Conservation (phyloP, 2,329 filamentous ascomycete species). For the Xylariaceae sp. region DNA sequence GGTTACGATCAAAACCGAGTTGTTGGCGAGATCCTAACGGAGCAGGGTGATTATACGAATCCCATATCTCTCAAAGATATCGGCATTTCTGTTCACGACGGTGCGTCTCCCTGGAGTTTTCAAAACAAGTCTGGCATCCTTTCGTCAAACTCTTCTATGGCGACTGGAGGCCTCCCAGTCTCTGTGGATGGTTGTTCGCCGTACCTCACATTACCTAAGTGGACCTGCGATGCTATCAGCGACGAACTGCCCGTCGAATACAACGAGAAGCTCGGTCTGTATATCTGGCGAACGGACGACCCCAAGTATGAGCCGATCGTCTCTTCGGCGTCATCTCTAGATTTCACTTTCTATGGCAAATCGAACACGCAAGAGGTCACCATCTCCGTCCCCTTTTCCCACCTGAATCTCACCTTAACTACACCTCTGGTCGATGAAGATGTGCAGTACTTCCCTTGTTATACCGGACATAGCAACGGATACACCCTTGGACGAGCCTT, state of each 20-base stretch:
- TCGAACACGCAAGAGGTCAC: slow-evolving; percentile 32
- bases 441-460: slow-evolving; percentile 41
- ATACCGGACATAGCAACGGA: slow-evolving; percentile 21
- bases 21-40: slow-evolving; percentile 31
- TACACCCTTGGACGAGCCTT: slow-evolving; percentile 41
- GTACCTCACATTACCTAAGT: slow-evolving; percentile 37
- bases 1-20: slow-evolving; percentile 40
- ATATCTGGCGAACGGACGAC: slow-evolving; percentile 37
- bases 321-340: slow-evolving; percentile 37
- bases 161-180: slow-evolving; percentile 27
- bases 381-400: slow-evolving; percentile 40
- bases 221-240: slow-evolving; percentile 39
- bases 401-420: slow-evolving; percentile 39
- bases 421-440: slow-evolving; percentile 32
- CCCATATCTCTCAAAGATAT: slow-evolving; percentile 36
- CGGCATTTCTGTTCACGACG: slow-evolving; percentile 36
- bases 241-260: slow-evolving; percentile 35
- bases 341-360: slow-evolving; percentile 36
- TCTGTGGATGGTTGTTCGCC: slow-evolving; percentile 36
- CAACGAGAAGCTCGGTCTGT: slow-evolving; percentile 35
- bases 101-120: slow-evolving; percentile 37
- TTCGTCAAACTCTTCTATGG: slow-evolving; percentile 28
- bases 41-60: slow-evolving; percentile 23
- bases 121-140: slow-evolving; percentile 29
- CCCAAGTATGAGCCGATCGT: slow-evolving; percentile 35